phyloP scores from a whole-genome alignment of 306 rosid species.

The Sicyos baderoa region DNA sequence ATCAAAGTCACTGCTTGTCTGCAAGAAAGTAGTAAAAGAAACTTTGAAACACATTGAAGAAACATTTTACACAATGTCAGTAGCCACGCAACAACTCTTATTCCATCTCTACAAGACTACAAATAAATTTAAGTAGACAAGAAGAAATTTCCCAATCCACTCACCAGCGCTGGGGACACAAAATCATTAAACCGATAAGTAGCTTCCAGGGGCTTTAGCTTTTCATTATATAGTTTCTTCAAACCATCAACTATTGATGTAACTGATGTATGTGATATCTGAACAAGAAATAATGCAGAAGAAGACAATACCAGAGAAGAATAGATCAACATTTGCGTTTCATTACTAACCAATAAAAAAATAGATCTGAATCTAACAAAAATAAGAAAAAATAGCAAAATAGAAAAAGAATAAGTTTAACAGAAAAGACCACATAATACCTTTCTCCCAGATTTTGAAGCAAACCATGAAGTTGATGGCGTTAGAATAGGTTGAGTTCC shows the following conservation, averaged over 20 bases:
- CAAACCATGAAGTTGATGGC: slow-evolving; percentile 34
- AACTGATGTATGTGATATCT: slow-evolving; percentile 58
- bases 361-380: not conserved
- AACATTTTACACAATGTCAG: not conserved
- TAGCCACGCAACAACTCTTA: not conserved
- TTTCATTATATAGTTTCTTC: slow-evolving; percentile 67
- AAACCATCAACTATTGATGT: slow-evolving; percentile 86
- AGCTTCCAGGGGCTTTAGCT: slow-evolving; percentile 75
- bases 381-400: not conserved
- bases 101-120: not conserved
- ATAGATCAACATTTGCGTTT: not conserved
- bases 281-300: slow-evolving; percentile 21
- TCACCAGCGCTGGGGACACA: slow-evolving; percentile 66
- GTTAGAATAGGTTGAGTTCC: slow-evolving; percentile 40
- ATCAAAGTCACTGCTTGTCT: slow-evolving; percentile 80
- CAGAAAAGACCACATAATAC: slow-evolving; percentile 25
- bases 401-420: not conserved
- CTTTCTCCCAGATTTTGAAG: slow-evolving; percentile 62
- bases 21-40: slow-evolving; percentile 13
- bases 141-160: slow-evolving; percentile 17
- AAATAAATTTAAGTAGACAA: not conserved
- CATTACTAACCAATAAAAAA: not conserved
- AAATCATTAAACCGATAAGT: slow-evolving; percentile 76
- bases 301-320: slow-evolving; percentile 2
- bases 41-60: not conserved